These are phyloP conservation scores for Cryphonectria naterciae DNA, from an alignment of 2,329 filamentous ascomycete genomes.

Conservation along the genomic window DNA sequence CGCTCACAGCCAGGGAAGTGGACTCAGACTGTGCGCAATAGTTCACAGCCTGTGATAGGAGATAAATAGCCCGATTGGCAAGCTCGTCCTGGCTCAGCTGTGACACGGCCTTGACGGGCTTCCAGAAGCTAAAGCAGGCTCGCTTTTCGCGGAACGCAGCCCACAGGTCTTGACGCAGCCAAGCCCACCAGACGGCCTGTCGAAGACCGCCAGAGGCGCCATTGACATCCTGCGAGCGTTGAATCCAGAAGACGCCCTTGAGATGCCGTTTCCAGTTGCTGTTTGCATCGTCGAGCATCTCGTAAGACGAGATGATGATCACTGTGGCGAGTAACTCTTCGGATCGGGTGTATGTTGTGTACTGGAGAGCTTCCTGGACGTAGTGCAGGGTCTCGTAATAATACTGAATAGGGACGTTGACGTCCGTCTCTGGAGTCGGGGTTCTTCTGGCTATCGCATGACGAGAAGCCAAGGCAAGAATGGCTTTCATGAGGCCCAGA, in stretches of 20 bases:
- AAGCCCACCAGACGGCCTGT: conserved; percentile 67
- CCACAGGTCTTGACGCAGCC: conserved; percentile 69
- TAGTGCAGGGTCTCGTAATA: conserved; percentile 68
- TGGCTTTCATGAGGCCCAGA: conserved; percentile 36
- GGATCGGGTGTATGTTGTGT: conserved; percentile 60
- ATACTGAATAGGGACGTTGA: conserved; percentile 51
- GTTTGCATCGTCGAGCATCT: conserved; percentile 65
- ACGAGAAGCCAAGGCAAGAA: conserved; percentile 28
- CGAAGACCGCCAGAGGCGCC: conserved; percentile 60
- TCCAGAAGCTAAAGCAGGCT: conserved; percentile 62
- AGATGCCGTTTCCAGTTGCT: conserved; percentile 64
- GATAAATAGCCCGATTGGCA: conserved; percentile 52
- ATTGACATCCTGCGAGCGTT: conserved; percentile 63
- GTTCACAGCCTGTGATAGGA: conserved; percentile 57
- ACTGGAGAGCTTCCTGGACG: conserved; percentile 61
- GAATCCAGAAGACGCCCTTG: conserved; percentile 69
- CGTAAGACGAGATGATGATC: conserved; percentile 64
- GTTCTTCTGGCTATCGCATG: conserved; percentile 60
- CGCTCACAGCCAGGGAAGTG: conserved; percentile 24
- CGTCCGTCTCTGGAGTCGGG: conserved; percentile 36
- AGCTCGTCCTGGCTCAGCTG: conserved; percentile 53
- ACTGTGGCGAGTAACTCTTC: conserved; percentile 63
- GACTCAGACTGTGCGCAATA: conserved; percentile 37
- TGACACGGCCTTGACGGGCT: conserved; percentile 48
- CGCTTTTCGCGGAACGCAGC: conserved; percentile 64